phyloP scores from a whole-genome alignment of 2,329 filamentous ascomycete species.

The Xenosphaeropsis pyriputrescens region DNA sequence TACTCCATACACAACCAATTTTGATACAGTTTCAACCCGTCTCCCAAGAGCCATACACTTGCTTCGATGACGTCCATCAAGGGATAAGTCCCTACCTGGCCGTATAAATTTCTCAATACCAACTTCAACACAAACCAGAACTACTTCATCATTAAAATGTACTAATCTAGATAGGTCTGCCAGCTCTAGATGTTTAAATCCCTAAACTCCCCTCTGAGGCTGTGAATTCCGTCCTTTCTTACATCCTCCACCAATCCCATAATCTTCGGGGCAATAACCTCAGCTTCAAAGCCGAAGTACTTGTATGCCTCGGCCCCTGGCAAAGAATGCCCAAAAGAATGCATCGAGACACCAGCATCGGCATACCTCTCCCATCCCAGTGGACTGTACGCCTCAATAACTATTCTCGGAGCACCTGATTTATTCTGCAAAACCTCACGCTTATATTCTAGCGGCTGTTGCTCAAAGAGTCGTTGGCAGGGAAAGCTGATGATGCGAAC shows the following conservation, averaged over 20 bases:
- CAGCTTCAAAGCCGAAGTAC: constrained; percentile 36
- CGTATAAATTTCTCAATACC: too few species aligned
- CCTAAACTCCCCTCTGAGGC: constrained; percentile 5
- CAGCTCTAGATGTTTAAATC: constrained; percentile 2
- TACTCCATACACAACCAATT: too few species aligned
- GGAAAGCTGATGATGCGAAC: constrained; percentile 28
- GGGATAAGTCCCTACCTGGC: too few species aligned
- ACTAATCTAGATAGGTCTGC: not conserved
- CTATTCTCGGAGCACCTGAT: constrained; percentile 29
- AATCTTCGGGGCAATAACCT: constrained; percentile 23
- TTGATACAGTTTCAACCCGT: too few species aligned
- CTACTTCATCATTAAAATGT: not conserved
- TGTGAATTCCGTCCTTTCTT: constrained; percentile 12
- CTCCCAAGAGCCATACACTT: too few species aligned
- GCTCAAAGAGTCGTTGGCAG: constrained; percentile 27
- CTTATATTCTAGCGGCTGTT: constrained; percentile 27
- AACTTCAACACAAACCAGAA: too few species aligned
- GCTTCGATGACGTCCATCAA: too few species aligned
- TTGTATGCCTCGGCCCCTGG: constrained; percentile 38
- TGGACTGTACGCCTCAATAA: constrained; percentile 43
- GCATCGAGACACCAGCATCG: constrained; percentile 37
- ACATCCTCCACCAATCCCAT: constrained; percentile 15
- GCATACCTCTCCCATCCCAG: constrained; percentile 47
- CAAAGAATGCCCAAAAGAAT: constrained; percentile 37
- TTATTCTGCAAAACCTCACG: constrained; percentile 27